These are phyloP conservation scores for Cairneyella variabilis DNA, from an alignment of 495 filamentous ascomycete genomes.

Conservation along the genomic window DNA sequence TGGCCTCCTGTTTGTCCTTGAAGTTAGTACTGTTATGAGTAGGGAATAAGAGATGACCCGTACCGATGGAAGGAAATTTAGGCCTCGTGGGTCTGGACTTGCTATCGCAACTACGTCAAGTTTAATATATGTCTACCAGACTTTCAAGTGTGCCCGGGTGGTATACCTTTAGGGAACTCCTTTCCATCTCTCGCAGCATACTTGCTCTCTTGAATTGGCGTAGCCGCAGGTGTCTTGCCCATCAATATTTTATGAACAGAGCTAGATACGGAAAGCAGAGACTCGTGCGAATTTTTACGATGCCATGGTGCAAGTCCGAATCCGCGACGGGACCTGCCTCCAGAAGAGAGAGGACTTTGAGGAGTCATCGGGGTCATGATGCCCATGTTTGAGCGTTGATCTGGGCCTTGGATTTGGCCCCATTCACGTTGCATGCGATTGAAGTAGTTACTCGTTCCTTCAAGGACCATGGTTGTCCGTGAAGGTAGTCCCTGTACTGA, in stretches of 20 bases:
- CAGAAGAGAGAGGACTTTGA: no score
- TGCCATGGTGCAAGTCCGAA: slow-evolving; percentile 40
- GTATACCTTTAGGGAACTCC: slow-evolving; percentile 10
- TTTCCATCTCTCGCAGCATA: slow-evolving; percentile 12
- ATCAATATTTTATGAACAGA: slow-evolving; percentile 33
- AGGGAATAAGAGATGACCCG: slow-evolving; percentile 26
- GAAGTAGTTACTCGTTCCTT: slow-evolving; percentile 20
- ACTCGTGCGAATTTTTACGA: slow-evolving; percentile 33
- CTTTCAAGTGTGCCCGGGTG: neutral
- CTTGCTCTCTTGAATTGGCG: slow-evolving; percentile 14
- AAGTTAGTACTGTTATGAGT: neutral
- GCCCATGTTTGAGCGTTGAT: no score
- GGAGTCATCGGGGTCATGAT: no score
- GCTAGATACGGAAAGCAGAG: slow-evolving; percentile 32
- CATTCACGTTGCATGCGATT: slow-evolving; percentile 6
- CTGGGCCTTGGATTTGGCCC: no score
- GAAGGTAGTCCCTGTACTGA: slow-evolving; percentile 1
- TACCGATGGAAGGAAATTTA: slow-evolving; percentile 24
- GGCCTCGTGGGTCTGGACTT: slow-evolving; percentile 21
- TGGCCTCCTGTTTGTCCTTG: slow-evolving; percentile 37
- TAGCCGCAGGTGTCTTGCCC: slow-evolving; percentile 32
- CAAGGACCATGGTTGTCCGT: slow-evolving; percentile 20
- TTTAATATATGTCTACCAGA: neutral
- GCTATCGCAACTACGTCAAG: slow-evolving; percentile 22
- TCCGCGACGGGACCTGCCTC: slow-evolving; percentile 23